Percentiles rank a stretch among this genome's conserved stretches.
These are phyloP conservation scores for Fulvia fulva DNA, from an alignment of 2,329 filamentous ascomycete genomes.

Conservation along the genomic window DNA sequence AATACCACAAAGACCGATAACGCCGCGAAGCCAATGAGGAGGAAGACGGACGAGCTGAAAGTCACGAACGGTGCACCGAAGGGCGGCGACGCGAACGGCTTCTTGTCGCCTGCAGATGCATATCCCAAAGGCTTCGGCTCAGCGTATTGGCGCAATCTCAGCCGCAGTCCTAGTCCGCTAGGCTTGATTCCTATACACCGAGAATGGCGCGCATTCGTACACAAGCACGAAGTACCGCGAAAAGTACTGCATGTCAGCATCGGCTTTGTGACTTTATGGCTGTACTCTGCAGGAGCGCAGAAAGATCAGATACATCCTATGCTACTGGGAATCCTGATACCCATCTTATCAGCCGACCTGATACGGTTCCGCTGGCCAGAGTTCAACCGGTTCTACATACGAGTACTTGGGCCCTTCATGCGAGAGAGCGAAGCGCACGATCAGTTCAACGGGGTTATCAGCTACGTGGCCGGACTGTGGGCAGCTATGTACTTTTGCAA, in stretches of 20 bases:
- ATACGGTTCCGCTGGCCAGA: constrained; percentile 76
- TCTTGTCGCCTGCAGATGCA: constrained; percentile 31
- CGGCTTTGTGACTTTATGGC: constrained; percentile 83
- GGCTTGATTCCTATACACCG: constrained; percentile 93
- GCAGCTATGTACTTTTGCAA: constrained; percentile 80
- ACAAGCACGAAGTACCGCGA: constrained; percentile 94
- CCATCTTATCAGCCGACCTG: constrained; percentile 77
- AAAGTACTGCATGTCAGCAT: constrained; percentile 94
- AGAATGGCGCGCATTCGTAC: constrained; percentile 82
- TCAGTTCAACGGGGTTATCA: constrained; percentile 95
- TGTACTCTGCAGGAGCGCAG: constrained; percentile 78
- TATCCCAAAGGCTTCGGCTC: constrained; percentile 57
- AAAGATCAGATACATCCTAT: constrained; percentile 75
- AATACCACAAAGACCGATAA: constrained; percentile 8
- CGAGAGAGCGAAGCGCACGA: constrained; percentile 83
- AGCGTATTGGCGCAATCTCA: constrained; percentile 82
- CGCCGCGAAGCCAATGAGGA: constrained; percentile 21
- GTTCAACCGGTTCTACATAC: constrained; percentile 85
- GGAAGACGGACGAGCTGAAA: constrained; percentile 35
- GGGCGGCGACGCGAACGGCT: constrained; percentile 20
- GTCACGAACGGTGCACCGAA: constrained; percentile 21
- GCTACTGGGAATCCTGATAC: constrained; percentile 74
- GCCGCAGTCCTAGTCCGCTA: constrained; percentile 84
- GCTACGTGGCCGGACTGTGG: constrained; percentile 90
- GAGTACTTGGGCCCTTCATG: constrained; percentile 83